A percentile compares a stretch with the other conserved stretches of the same genome.
Evolutionary conservation across 441 rosid species (phyloP).

Genomic region (Syzygium syzygioides): DNA sequence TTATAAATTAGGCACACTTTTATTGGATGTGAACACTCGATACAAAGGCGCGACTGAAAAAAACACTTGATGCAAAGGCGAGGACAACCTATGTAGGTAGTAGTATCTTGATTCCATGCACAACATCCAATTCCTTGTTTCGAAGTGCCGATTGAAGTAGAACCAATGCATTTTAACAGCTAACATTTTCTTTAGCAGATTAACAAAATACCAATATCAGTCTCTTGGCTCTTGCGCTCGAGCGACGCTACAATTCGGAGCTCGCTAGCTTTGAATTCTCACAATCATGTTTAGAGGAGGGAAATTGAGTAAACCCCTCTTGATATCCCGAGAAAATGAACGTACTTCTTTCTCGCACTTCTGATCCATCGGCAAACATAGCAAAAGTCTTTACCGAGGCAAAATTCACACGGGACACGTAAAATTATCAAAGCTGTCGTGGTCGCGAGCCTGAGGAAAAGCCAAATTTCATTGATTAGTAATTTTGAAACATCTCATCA

Average conservation of each 20-base stretch:
- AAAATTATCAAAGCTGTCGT: neutral
- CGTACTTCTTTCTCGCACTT: neutral
- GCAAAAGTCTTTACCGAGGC: neutral
- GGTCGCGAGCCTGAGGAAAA: neutral
- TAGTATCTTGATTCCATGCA: neutral
- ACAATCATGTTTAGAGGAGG: neutral
- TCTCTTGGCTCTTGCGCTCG: neutral
- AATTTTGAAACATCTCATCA: neutral
- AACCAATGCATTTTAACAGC: neutral
- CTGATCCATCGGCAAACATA: neutral
- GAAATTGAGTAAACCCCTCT: neutral
- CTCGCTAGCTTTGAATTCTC: neutral
- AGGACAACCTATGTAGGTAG: neutral
- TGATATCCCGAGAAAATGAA: neutral
- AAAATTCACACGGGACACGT: neutral
- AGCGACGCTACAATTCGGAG: neutral
- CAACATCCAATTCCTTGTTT: neutral
- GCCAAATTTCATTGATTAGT: neutral
- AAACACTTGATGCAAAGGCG: neutral
- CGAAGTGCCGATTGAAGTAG: neutral
- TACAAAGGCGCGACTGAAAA: neutral
- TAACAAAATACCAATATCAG: neutral
- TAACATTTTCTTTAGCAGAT: neutral
- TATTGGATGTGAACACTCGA: neutral
- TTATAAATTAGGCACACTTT: neutral